phyloP scores from a whole-genome alignment of 1,284 basidiomycete species.

The Puccinia coronata region DNA sequence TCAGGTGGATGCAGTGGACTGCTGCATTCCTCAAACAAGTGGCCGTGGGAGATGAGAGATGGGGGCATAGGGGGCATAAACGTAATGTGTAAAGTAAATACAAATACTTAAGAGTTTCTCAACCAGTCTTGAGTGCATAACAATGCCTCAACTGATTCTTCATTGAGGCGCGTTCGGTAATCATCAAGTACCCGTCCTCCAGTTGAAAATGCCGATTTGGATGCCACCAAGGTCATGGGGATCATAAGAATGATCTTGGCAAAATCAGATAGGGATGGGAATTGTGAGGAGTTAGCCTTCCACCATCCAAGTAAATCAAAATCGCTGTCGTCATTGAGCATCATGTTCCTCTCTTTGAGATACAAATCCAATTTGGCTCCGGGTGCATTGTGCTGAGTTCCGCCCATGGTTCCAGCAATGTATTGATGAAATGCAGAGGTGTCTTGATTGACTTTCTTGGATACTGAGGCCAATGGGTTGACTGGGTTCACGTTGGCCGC shows the following conservation, averaged over 20 bases:
- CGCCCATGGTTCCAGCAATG: too few species aligned
- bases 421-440: neutral
- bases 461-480: neutral
- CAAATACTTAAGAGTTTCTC: too few species aligned
- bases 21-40: too few species aligned
- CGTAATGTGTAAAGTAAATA: too few species aligned
- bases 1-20: too few species aligned
- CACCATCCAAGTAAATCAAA: neutral
- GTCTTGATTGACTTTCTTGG: neutral
- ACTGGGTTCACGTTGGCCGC: too few species aligned
- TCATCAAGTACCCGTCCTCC: neutral
- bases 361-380: neutral
- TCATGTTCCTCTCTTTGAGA: too few species aligned
- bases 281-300: neutral
- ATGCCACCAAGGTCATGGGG: neutral
- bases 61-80: too few species aligned
- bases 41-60: too few species aligned
- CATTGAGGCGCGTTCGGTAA: neutral
- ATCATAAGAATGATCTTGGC: too few species aligned
- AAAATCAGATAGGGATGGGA: conserved; percentile 12
- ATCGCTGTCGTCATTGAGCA: neutral
- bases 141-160: neutral
- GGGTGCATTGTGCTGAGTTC: neutral
- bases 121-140: conserved; percentile 8
- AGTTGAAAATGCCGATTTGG: conserved; percentile 4